Percentiles rank a stretch among this genome's conserved stretches.
These are phyloP conservation scores for Entonaema liquescens DNA, from an alignment of 495 filamentous ascomycete genomes.

Conservation along the genomic window DNA sequence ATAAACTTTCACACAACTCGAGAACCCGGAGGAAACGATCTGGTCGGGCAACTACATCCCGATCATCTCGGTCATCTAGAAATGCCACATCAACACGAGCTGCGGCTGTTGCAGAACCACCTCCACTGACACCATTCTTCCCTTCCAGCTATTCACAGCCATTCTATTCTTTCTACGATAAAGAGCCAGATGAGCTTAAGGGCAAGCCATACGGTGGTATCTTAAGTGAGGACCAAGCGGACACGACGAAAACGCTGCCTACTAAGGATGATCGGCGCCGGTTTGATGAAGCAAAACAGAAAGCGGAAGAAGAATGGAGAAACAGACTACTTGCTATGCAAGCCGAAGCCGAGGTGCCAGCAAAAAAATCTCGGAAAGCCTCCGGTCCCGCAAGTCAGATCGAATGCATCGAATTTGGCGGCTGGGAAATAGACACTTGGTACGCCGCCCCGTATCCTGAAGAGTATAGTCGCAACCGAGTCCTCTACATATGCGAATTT, in stretches of 20 bases:
- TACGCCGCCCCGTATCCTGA: slow-evolving; percentile 99
- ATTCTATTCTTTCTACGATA: slow-evolving; percentile 86
- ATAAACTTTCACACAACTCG: slow-evolving; percentile 63
- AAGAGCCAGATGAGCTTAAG: slow-evolving; percentile 86
- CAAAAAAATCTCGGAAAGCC: slow-evolving; percentile 68
- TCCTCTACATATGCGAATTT: slow-evolving; percentile 98
- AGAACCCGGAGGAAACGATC: slow-evolving; percentile 60
- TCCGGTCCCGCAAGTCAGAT: slow-evolving; percentile 93
- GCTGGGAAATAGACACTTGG: slow-evolving; percentile 98
- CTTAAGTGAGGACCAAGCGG: slow-evolving; percentile 84
- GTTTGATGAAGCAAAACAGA: slow-evolving; percentile 87
- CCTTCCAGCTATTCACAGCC: slow-evolving; percentile 66
- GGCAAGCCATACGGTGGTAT: slow-evolving; percentile 97
- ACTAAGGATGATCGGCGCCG: slow-evolving; percentile 77
- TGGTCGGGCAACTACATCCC: slow-evolving; percentile 38
- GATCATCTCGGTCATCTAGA: slow-evolving; percentile 48
- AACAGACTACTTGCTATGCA: slow-evolving; percentile 58
- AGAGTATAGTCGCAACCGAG: slow-evolving; percentile 94
- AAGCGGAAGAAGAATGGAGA: slow-evolving; percentile 92
- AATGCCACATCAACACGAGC: slow-evolving; percentile 42
- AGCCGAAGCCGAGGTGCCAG: slow-evolving; percentile 53
- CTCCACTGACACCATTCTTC: slow-evolving; percentile 60
- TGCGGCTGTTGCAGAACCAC: slow-evolving; percentile 46
- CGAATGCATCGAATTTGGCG: slow-evolving; percentile 97
- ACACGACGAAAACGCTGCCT: slow-evolving; percentile 88